phyloP scores from a whole-genome alignment of 192 early-diverging fungal species.

The Diversispora eburnea region DNA sequence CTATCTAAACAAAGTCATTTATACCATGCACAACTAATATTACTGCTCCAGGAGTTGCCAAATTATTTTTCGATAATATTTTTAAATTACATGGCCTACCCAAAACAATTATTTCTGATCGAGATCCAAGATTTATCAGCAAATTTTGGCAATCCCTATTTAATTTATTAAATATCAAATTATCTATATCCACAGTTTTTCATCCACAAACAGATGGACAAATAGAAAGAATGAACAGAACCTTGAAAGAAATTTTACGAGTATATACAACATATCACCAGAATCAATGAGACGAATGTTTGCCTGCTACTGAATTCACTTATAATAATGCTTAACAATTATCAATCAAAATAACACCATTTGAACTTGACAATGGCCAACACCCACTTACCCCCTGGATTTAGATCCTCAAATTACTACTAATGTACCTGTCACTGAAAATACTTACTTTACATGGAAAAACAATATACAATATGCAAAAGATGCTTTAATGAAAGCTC shows the following conservation, averaged over 20 bases:
- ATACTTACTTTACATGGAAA: not conserved
- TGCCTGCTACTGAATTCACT: constrained; percentile 44
- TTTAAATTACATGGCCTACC: no score
- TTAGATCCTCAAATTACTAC: no score
- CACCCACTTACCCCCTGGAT: not conserved
- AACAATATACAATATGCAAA: not conserved
- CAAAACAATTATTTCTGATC: constrained; percentile 52
- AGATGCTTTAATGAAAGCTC: constrained; percentile 9
- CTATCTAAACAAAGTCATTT: no score
- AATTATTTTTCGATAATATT: no score
- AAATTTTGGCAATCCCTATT: constrained; percentile 38
- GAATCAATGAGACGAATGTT: constrained; percentile 42
- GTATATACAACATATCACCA: constrained; percentile 32
- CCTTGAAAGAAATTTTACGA: constrained; percentile 31
- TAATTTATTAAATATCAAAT: constrained; percentile 33
- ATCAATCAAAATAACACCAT: not conserved
- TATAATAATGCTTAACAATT: constrained; percentile 49
- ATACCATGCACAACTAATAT: no score
- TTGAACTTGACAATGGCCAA: not conserved
- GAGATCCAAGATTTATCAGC: constrained; percentile 42
- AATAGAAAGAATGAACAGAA: constrained; percentile 27
- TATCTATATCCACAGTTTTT: constrained; percentile 32
- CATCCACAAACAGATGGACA: constrained; percentile 38
- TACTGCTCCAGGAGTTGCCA: no score
- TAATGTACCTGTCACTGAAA: not conserved